These are phyloP conservation scores for Boletus rufocinnamomeus DNA, from an alignment of 768 basidiomycete species.

Conservation along the genomic window DNA sequence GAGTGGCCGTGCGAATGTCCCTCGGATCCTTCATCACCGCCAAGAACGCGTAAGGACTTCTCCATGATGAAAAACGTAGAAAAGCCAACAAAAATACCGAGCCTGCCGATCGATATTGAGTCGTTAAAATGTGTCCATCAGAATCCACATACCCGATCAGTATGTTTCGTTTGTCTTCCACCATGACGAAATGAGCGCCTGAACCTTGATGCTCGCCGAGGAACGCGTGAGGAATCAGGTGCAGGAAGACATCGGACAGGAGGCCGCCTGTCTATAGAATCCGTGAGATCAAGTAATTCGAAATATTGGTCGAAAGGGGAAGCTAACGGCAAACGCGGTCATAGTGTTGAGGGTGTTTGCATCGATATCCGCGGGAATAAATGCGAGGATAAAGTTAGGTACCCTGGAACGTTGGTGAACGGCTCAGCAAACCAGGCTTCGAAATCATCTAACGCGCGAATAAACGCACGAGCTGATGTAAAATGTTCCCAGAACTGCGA, in stretches of 20 bases:
- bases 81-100: slow-evolving; percentile 85
- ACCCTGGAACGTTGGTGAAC: slow-evolving; percentile 51
- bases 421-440: slow-evolving; percentile 23
- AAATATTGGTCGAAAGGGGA: slow-evolving; percentile 9
- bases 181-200: slow-evolving; percentile 76
- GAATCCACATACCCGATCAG: slow-evolving; percentile 67
- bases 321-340: slow-evolving; percentile 86
- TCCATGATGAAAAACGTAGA: slow-evolving; percentile 93
- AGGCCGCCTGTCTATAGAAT: slow-evolving; percentile 76
- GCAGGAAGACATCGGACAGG: slow-evolving; percentile 90
- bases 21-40: slow-evolving; percentile 52
- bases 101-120: slow-evolving; percentile 40
- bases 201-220: slow-evolving; percentile 82
- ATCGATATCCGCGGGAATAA: slow-evolving; percentile 88
- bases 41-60: slow-evolving; percentile 82
- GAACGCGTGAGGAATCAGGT: slow-evolving; percentile 89
- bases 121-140: slow-evolving; percentile 3
- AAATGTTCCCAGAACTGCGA: slow-evolving; percentile 80
- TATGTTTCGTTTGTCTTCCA: slow-evolving; percentile 91
- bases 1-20: slow-evolving; percentile 57
- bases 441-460: slow-evolving; percentile 14
- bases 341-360: slow-evolving; percentile 86
- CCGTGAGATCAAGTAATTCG: slow-evolving; percentile 21
- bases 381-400: slow-evolving; percentile 93
- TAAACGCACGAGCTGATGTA: slow-evolving; percentile 90